Evolutionary conservation across 495 filamentous ascomycete species (phyloP), one percentile per base, ranked within the genome.

Genomic region (Lineolata rhizophorae): DNA sequence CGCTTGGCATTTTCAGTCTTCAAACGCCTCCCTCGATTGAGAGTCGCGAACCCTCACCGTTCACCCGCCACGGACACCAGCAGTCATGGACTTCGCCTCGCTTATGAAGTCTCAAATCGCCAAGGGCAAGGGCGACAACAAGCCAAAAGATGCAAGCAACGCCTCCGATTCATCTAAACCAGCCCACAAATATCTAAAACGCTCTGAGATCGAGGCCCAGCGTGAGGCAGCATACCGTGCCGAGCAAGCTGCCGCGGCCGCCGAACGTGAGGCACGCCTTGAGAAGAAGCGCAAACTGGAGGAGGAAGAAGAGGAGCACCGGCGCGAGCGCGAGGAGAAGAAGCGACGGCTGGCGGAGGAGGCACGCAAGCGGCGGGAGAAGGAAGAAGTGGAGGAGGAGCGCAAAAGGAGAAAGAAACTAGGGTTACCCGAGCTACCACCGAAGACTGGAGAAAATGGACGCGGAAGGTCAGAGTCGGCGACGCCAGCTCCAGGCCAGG

Each of bases 81-180:
- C 22, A 6, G 22, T n/a, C 22, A 97, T 97, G 87, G 83, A 97
- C 52, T 94, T 97, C 62, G 81, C 79, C 29, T 63, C 79, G 6
- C 60, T 97, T 25, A 85, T 97, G 77, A 68, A 76, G 43, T 70
- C 75, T 36, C 77, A 91, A 51, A 90, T 94, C 50, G 65, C 76
- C 43, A 81, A 90, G 49, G 58, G 68, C 39, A 77, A 76, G 52
- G 48, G 58, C 37, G 12, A 36, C 28, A 16, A 39, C 6, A 6
- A 6, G 6, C 22, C 22, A 6, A 25, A 6, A 6, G n/a, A n/a
- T n/a, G 10, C 28, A 6, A 9, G 9, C 28, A 9, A 9, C 8
- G 26, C 45, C 19, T 32, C 53, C 39, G 41, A 55, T 17, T 9
- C 28, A 9, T 8, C 28, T 32, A 48, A 51, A 9, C 44, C 55